Base-by-base conservation (phyloP, 768 basidiomycete species). In the Amanita rubescens region DNA sequence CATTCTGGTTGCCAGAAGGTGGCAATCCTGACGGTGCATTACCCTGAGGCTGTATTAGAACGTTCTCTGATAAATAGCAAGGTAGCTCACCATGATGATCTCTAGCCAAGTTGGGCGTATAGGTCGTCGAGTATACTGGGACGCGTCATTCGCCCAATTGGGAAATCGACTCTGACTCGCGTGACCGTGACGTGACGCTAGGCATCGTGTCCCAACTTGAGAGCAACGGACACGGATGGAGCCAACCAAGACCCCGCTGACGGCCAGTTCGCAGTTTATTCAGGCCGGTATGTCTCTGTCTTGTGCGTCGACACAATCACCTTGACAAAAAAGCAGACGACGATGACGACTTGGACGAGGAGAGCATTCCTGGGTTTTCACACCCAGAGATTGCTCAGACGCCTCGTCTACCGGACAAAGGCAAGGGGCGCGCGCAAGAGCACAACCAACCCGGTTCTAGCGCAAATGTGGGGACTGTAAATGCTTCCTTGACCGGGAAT, bases 281-380 rank as follows among this genome's bases (percentile, higher is more conserved):
- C 86, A 85, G 74, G 84, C 87, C 64, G 89, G 89, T 80, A 56
- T 53, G 67, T 62, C n/a, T 17, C 38, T 22, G 32, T 4, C 14
- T 11, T 2, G 20, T n/a, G 17, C 20, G 0, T 4, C 14, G 8
- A 27, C 38, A 27, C n/a, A 38, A 25, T 1, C 20, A 12, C 17
- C 4, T 10, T 27, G 10, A 9, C 27, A 19, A 27, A 46, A 20
- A 12, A 39, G 56, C 62, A 68, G 87, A 90, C 60, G 85, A 88
- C 56, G 89, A 90, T 39, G 90, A 90, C 57, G 90, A 93, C 66
- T 65, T 90, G 44, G 82, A 90, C 67, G 90, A 93, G 62, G 85
- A 85, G 45, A 73, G 78, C 66, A 88, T 93, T 52, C 90, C 90
- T 12, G 81, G 84, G 9, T 91, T 89, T 74, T 75, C 85, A 5